Percentiles rank a stretch among this genome's conserved stretches.
Evolutionary conservation across 2,329 filamentous ascomycete genomes (phyloP).

Genomic region (Calonectria crousiana): DNA sequence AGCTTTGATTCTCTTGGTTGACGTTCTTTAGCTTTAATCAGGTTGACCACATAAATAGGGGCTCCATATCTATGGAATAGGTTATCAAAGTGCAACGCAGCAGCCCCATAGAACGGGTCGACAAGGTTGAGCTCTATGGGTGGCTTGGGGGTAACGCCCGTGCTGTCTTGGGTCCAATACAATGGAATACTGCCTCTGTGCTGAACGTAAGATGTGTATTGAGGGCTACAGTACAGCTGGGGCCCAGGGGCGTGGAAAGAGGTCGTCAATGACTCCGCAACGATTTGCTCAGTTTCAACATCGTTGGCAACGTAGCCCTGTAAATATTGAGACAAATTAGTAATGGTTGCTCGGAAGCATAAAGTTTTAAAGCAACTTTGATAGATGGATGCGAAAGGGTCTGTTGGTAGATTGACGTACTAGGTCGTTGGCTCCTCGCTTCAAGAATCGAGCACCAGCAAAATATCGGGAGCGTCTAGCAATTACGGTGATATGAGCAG

Average conservation of each 20-base stretch:
- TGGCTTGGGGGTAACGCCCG: conserved; percentile 94
- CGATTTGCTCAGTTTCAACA: conserved; percentile 98
- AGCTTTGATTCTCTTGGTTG: conserved; percentile 93
- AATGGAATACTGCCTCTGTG: conserved; percentile 96
- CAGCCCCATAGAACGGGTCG: conserved; percentile 94
- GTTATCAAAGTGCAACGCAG: conserved; percentile 94
- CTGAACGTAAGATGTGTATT: conserved; percentile 96
- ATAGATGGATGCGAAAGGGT: too few species aligned
- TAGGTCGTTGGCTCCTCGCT: conserved; percentile 92
- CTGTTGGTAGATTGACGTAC: conserved; percentile 46
- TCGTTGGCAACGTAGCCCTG: conserved; percentile 95
- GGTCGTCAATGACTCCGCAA: conserved; percentile 92
- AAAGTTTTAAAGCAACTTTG: too few species aligned
- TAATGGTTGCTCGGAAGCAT: neutral
- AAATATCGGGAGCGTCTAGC: conserved; percentile 93
- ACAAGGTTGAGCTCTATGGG: conserved; percentile 96
- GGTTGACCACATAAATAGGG: conserved; percentile 90
- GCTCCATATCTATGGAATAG: conserved; percentile 93
- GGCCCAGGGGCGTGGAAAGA: conserved; percentile 95
- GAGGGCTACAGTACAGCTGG: conserved; percentile 86
- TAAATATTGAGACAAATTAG: neutral
- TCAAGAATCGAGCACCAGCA: conserved; percentile 92
- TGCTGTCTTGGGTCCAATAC: conserved; percentile 97
- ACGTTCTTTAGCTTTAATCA: conserved; percentile 90
- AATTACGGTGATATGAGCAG: conserved; percentile 93